Conservation (phyloP, 1,284 basidiomycete genomes). For the Ustilago sp. region DNA sequence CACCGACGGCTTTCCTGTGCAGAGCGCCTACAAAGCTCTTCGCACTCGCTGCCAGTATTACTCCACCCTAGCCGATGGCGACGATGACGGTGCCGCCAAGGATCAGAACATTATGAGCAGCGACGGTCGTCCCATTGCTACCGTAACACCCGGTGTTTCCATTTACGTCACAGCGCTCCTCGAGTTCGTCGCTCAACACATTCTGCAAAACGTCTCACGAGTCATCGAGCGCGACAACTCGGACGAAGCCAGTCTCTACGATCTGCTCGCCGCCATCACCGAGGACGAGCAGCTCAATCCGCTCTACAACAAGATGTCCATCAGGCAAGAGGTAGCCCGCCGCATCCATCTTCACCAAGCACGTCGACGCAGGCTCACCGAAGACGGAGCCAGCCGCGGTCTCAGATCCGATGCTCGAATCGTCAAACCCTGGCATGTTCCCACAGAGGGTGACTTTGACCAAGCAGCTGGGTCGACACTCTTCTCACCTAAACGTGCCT, state of each 20-base stretch:
- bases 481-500: slow-evolving; percentile 44
- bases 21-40: slow-evolving; percentile 59
- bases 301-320: slow-evolving; percentile 50
- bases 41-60: slow-evolving; percentile 60
- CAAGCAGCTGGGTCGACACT: slow-evolving; percentile 50
- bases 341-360: slow-evolving; percentile 36
- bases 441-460: slow-evolving; percentile 55
- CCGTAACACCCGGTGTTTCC: slow-evolving; percentile 61
- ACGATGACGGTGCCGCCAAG: slow-evolving; percentile 47
- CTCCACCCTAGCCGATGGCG: slow-evolving; percentile 57
- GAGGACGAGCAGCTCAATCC: slow-evolving; percentile 58
- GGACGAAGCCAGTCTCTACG: slow-evolving; percentile 59
- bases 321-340: slow-evolving; percentile 41
- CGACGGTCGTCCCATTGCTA: slow-evolving; percentile 65
- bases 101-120: slow-evolving; percentile 65
- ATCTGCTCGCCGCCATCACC: slow-evolving; percentile 58
- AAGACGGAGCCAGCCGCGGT: slow-evolving; percentile 20
- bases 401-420: slow-evolving; percentile 31
- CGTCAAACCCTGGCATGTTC: slow-evolving; percentile 58
- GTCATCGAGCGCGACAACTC: slow-evolving; percentile 67
- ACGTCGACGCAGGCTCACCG: slow-evolving; percentile 25
- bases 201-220: slow-evolving; percentile 57
- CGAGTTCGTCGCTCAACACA: slow-evolving; percentile 60
- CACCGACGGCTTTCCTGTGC: slow-evolving; percentile 58
- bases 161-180: slow-evolving; percentile 66